These are phyloP conservation scores for Pythium coloratum DNA, from an alignment of 352 stramenopile species.

Conservation along the genomic window DNA sequence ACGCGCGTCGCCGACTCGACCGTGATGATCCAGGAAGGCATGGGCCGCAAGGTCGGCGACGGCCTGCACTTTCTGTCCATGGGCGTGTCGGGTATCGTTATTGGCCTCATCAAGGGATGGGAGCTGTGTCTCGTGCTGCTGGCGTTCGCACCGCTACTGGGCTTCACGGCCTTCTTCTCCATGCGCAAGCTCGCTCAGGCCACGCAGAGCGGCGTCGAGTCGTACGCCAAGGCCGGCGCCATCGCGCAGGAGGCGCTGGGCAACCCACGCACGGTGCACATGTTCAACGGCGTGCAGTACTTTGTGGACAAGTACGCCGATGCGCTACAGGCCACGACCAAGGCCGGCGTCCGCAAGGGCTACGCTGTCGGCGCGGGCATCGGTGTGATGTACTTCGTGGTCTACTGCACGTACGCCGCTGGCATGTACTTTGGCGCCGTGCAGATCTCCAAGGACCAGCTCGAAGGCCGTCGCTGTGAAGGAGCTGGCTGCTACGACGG, in stretches of 20 bases:
- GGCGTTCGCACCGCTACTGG: slow-evolving; percentile 38
- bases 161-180: slow-evolving; percentile 22
- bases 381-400: slow-evolving; percentile 41
- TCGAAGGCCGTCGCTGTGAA: slow-evolving; percentile 17
- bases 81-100: slow-evolving; percentile 41
- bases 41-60: slow-evolving; percentile 39
- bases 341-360: slow-evolving; percentile 35
- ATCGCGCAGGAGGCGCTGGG: slow-evolving; percentile 39
- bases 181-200: slow-evolving; percentile 21
- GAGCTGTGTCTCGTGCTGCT: slow-evolving; percentile 46
- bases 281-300: slow-evolving; percentile 36
- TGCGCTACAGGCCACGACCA: slow-evolving; percentile 28
- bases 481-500: slow-evolving; percentile 33
- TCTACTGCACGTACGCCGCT: slow-evolving; percentile 44
- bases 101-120: slow-evolving; percentile 45
- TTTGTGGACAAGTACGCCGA: slow-evolving; percentile 39
- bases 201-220: slow-evolving; percentile 29
- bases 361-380: slow-evolving; percentile 32
- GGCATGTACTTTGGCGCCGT: slow-evolving; percentile 55
- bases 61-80: slow-evolving; percentile 39
- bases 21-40: slow-evolving; percentile 37
- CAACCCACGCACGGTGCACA: slow-evolving; percentile 47
- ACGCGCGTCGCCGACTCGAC: slow-evolving; percentile 36
- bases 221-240: slow-evolving; percentile 36
- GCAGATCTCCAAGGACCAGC: slow-evolving; percentile 31